Evolutionary conservation across 495 filamentous ascomycete species (phyloP), one percentile per base, ranked within the genome.

Genomic region (Massariosphaeria phaeospora): DNA sequence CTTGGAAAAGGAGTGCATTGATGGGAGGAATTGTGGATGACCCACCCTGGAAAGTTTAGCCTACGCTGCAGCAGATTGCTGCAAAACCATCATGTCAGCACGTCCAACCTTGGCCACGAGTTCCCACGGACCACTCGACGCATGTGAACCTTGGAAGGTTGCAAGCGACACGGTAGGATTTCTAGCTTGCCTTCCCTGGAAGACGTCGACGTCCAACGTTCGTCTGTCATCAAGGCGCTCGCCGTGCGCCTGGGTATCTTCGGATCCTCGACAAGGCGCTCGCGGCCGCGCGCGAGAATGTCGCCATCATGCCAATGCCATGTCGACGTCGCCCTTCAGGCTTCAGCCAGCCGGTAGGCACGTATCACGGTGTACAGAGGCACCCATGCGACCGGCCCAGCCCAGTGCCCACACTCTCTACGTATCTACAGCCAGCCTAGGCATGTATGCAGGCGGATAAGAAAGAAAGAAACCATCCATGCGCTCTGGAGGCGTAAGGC

Each of bases 31-130:
- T 44, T 6, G 11, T 11, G 4, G 29, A 15, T 8, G 29, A 55
- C 26, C n/a, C 21, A 51, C 39, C 36, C 47, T 43, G 46, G 54
- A 44, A 51, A 35, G 45, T 50, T 57, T 45, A 57, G 45, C 54
- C 54, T 43, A 38, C 45, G 35, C 4, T 13, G 36, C 5, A 36
- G 10, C 25, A 12, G 20, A 9, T 40, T 47, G 38, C 18, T 27
- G 12, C 21, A 47, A 33, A 21, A 33, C 25, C 4, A 4, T 52
- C 49, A 26, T 18, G 38, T 44, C 49, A 44, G 38, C 39, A 30
- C 49, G 36, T 43, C 26, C 15, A 34, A 29, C 20, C 13, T 21
- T 25, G 27, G 13, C 12, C 39, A 4, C 12, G 27, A 34, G 20
- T 36, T 43, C 44, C 44, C 36, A 39, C 11, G 25, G 23, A 10